Percentiles rank a stretch among this genome's conserved stretches.
Evolutionary conservation across 768 basidiomycete genomes (phyloP).

Genomic region (Tephrocybe sp.): DNA sequence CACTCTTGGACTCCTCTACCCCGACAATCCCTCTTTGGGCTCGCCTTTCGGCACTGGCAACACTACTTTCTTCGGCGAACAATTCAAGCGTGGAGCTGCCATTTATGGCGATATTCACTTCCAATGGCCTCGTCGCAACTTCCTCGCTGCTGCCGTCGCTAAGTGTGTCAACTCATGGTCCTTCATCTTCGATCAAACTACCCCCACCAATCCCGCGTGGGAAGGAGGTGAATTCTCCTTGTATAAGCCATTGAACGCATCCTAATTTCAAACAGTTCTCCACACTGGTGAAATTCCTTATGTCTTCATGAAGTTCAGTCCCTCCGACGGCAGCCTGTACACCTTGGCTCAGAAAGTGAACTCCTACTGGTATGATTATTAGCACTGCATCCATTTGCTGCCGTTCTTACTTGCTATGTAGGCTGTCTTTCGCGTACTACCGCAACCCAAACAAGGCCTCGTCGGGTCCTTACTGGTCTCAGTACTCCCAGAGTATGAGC

Average conservation of each 20-base stretch:
- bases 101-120: constrained; percentile 20
- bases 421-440: constrained; percentile 18
- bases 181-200: constrained; percentile 13
- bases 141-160: constrained; percentile 5
- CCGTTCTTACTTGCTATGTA: neutral
- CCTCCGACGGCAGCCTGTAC: constrained; percentile 11
- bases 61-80: constrained; percentile 29
- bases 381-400: neutral
- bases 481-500: constrained; percentile 1
- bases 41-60: constrained; percentile 43
- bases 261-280: constrained; percentile 6
- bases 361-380: constrained; percentile 15
- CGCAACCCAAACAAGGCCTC: constrained; percentile 7
- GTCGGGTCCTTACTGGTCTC: constrained; percentile 10
- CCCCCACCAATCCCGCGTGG: constrained; percentile 12
- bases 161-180: constrained; percentile 17
- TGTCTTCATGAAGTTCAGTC: constrained; percentile 18
- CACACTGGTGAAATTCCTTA: constrained; percentile 20
- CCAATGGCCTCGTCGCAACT: constrained; percentile 19
- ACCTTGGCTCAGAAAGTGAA: constrained; percentile 15
- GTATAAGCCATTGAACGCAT: no score
- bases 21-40: constrained; percentile 35
- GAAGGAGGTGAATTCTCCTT: constrained; percentile 14
- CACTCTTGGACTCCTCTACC: constrained; percentile 34
- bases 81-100: constrained; percentile 19